Evolutionary conservation across 192 early-diverging fungal genomes (phyloP).

Genomic region (Backusella mclennaniae): DNA sequence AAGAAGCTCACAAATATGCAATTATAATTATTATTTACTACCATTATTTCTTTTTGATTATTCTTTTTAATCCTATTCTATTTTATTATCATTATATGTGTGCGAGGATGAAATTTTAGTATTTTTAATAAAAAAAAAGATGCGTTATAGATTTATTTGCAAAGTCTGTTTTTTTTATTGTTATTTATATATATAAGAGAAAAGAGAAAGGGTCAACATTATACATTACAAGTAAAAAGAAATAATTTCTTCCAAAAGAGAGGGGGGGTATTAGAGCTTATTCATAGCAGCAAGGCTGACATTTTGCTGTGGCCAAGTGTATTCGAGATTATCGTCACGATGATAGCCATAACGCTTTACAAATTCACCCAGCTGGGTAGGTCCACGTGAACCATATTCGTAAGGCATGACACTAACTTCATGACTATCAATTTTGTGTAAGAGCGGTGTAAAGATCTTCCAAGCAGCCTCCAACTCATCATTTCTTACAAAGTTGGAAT

Average conservation of each 20-base stretch:
- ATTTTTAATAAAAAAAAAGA: neutral
- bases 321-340: neutral
- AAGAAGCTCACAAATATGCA: neutral
- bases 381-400: conserved; percentile 82
- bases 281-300: neutral
- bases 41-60: neutral
- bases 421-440: conserved; percentile 80
- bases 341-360: conserved; percentile 53
- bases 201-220: neutral
- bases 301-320: conserved; percentile 15
- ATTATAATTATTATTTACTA: neutral
- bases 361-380: conserved; percentile 73
- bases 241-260: neutral
- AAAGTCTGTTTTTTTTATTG: neutral
- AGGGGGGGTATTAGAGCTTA: neutral
- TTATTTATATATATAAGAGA: neutral
- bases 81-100: neutral
- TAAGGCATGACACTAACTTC: conserved; percentile 62
- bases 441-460: conserved; percentile 96
- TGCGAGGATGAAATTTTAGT: neutral
- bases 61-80: neutral
- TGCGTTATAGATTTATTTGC: neutral
- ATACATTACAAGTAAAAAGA: neutral
- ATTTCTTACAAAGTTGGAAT: conserved; percentile 92
- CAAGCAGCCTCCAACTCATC: conserved; percentile 95